These are phyloP conservation scores for Fragaria iinumae DNA, from an alignment of 306 rosid genomes.

Conservation along the genomic window DNA sequence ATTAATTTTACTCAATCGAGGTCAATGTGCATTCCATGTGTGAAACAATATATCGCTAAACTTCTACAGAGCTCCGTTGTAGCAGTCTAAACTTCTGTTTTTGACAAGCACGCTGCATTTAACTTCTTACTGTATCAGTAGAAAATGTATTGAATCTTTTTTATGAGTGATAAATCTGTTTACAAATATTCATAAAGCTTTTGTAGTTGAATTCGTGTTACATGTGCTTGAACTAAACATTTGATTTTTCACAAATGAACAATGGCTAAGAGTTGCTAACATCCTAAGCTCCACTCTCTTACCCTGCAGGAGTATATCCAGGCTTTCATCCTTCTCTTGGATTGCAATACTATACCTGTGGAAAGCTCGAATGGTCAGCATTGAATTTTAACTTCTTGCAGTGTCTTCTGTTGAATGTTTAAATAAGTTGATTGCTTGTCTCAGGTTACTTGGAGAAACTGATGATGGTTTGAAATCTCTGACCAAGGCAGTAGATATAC, in stretches of 20 bases:
- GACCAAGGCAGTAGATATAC: slow-evolving; percentile 64
- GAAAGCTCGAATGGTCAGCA: slow-evolving; percentile 91
- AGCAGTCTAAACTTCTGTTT: not conserved
- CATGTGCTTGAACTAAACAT: slow-evolving; percentile 4
- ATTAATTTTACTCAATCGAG: not conserved
- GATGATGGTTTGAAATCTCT: slow-evolving; percentile 61
- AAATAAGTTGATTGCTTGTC: not conserved
- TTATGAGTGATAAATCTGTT: not conserved
- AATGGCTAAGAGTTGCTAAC: slow-evolving; percentile 17
- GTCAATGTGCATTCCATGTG: not conserved
- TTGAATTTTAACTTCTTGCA: not conserved
- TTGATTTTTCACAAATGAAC: slow-evolving; percentile 4
- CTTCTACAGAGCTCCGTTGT: not conserved
- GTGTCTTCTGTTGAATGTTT: not conserved
- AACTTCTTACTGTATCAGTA: not conserved
- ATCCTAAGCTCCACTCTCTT: slow-evolving; percentile 23
- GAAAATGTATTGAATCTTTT: not conserved
- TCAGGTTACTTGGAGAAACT: slow-evolving; percentile 70
- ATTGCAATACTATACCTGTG: slow-evolving; percentile 83
- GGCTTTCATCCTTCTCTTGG: slow-evolving; percentile 85
- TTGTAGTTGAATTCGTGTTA: not conserved
- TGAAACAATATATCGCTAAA: not conserved
- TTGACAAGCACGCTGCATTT: not conserved
- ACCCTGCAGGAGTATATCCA: slow-evolving; percentile 65
- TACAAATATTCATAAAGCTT: not conserved